phyloP scores from a whole-genome alignment of 805 yeast species.

The Diddensiella santjacobensis region DNA sequence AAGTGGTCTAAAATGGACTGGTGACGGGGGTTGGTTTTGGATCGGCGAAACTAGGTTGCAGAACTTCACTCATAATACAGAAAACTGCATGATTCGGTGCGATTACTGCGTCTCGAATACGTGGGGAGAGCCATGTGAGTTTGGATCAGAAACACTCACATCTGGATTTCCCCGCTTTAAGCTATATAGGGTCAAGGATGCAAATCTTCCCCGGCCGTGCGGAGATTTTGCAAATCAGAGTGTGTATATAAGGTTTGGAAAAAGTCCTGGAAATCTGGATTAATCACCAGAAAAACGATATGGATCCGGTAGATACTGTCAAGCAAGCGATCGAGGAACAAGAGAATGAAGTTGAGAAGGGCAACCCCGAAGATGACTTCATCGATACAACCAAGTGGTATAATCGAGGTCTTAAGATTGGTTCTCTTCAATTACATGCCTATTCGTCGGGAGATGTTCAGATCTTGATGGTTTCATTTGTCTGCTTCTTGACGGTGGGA shows the following conservation, averaged over 20 bases:
- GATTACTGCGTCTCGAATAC: not conserved
- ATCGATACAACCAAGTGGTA: slow-evolving; percentile 21
- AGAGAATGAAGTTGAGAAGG: not conserved
- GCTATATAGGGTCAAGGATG: too few species aligned
- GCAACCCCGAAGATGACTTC: not conserved
- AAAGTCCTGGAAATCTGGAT: too few species aligned
- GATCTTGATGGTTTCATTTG: slow-evolving; percentile 45
- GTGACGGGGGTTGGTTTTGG: not conserved
- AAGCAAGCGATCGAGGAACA: not conserved
- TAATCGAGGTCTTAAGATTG: slow-evolving; percentile 22
- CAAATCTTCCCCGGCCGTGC: too few species aligned
- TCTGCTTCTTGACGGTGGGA: slow-evolving; percentile 50
- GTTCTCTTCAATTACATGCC: slow-evolving; percentile 32
- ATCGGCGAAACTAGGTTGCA: too few species aligned
- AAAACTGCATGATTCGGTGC: not conserved
- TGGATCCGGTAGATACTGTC: not conserved
- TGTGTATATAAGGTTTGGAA: too few species aligned
- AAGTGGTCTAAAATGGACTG: not conserved
- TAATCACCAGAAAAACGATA: too few species aligned
- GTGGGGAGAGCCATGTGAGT: not conserved
- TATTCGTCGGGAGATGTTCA: slow-evolving; percentile 42
- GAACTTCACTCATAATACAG: too few species aligned
- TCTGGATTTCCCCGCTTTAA: not conserved
- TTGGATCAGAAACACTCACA: not conserved
- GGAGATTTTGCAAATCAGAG: too few species aligned